A percentile compares a stretch with the other conserved stretches of the same genome.
phyloP scores from a whole-genome alignment of 164 flowering plant genomes.

The Platanus orientalis region DNA sequence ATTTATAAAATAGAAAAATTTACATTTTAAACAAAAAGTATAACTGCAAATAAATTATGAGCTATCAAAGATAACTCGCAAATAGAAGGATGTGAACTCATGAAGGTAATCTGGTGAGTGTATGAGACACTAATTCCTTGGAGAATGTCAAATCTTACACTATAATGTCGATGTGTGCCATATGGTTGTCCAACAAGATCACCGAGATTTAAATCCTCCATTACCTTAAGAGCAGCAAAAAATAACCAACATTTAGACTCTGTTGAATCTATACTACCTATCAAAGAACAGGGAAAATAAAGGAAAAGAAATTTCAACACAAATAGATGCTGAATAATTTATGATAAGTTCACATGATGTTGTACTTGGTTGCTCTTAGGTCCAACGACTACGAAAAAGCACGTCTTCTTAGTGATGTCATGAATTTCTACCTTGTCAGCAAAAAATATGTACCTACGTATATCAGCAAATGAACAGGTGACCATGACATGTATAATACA shows the following conservation, averaged over 20 bases:
- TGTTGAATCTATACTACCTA: constrained; percentile 4
- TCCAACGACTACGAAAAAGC: constrained; percentile 64
- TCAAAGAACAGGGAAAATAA: background rate
- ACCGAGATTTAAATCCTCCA: constrained; percentile 61
- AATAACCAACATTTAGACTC: constrained; percentile 11
- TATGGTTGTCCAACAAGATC: constrained; percentile 75
- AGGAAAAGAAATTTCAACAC: background rate
- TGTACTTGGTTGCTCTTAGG: constrained; percentile 78
- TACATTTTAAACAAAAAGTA: too few relatives aligned
- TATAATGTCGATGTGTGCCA: constrained; percentile 74
- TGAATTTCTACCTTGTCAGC: constrained; percentile 82
- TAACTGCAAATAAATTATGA: too few relatives aligned
- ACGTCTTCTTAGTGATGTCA: constrained; percentile 66
- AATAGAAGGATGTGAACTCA: too few relatives aligned
- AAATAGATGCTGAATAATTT: background rate
- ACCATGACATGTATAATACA: background rate
- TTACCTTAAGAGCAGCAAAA: constrained; percentile 39
- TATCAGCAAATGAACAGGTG: background rate
- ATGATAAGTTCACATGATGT: background rate
- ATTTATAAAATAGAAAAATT: too few relatives aligned
- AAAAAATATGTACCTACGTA: constrained; percentile 72
- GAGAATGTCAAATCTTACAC: constrained; percentile 38
- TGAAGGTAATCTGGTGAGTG: too few relatives aligned
- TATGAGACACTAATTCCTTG: too few relatives aligned
- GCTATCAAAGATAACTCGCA: too few relatives aligned